These are phyloP conservation scores for Vararia minispora DNA, from an alignment of 768 basidiomycete genomes.

Conservation along the genomic window DNA sequence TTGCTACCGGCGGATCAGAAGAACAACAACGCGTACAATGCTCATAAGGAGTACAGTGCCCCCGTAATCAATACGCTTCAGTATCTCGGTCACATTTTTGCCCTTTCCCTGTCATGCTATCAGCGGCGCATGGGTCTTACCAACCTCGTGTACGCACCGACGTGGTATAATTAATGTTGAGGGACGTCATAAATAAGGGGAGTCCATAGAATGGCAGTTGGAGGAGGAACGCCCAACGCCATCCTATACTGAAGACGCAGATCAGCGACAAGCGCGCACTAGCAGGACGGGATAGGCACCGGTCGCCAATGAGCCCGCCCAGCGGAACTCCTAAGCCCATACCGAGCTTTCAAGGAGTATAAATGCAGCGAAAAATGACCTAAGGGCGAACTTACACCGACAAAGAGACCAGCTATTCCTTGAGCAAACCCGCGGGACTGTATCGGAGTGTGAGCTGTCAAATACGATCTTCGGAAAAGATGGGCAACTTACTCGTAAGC, in stretches of 20 bases:
- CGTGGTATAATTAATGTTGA: constrained; percentile 55
- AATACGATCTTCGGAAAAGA: neutral
- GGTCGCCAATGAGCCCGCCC: constrained; percentile 59
- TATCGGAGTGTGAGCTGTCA: neutral
- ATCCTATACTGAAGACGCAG: constrained; percentile 49
- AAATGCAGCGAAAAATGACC: neutral
- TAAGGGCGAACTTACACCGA: constrained; percentile 59
- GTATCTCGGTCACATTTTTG: constrained; percentile 49
- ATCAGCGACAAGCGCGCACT: neutral
- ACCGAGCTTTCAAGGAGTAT: constrained; percentile 42
- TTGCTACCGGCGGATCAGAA: neutral
- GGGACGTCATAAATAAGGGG: constrained; percentile 45
- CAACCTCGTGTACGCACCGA: constrained; percentile 31
- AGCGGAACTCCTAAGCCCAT: constrained; percentile 75
- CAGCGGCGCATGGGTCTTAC: neutral
- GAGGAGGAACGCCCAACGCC: constrained; percentile 73
- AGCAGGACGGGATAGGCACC: constrained; percentile 33
- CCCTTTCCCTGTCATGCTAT: constrained; percentile 53
- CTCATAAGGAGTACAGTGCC: constrained; percentile 54
- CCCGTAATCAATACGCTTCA: constrained; percentile 71
- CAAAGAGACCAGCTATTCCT: constrained; percentile 63
- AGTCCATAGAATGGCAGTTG: constrained; percentile 59
- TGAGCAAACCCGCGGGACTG: constrained; percentile 65
- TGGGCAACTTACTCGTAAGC: constrained; percentile 43
- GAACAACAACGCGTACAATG: constrained; percentile 46